Percentiles rank a stretch among this genome's conserved stretches.
Conservation (phyloP, 768 basidiomycete species). For the Boletus pseudo-olivaceus region DNA sequence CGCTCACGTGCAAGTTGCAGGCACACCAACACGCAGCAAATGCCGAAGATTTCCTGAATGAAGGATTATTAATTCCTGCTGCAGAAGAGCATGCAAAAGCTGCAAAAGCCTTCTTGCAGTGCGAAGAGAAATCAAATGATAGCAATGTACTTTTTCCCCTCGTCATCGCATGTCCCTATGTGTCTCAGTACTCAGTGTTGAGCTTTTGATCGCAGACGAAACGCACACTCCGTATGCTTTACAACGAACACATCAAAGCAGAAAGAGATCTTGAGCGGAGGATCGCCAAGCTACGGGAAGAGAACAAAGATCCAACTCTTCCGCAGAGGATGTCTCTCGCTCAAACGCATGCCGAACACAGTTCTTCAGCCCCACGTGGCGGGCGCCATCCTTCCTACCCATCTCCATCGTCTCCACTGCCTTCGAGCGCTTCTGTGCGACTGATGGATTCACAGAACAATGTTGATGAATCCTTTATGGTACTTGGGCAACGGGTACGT, state of each 20-base stretch:
- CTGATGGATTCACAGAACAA: conserved; percentile 54
- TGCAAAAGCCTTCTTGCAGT: conserved; percentile 69
- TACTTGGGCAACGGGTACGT: conserved; percentile 71
- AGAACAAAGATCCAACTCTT: conserved; percentile 72
- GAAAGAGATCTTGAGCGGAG: conserved; percentile 68
- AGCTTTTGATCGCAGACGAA: conserved; percentile 52
- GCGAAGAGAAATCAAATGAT: conserved; percentile 69
- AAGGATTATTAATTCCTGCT: conserved; percentile 69
- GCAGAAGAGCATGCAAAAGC: conserved; percentile 73
- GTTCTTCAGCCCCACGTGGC: conserved; percentile 14
- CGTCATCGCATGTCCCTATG: neutral
- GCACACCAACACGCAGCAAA: conserved; percentile 81
- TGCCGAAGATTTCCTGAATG: conserved; percentile 66
- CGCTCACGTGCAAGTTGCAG: conserved; percentile 35
- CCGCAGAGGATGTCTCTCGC: conserved; percentile 53
- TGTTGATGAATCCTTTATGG: conserved; percentile 87
- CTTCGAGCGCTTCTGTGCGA: conserved; percentile 34
- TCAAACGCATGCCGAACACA: conserved; percentile 23
- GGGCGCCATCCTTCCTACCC: conserved; percentile 24
- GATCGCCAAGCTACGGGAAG: conserved; percentile 67
- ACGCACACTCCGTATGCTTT: conserved; percentile 69
- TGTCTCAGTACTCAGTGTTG: conserved; percentile 1
- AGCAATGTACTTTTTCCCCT: conserved; percentile 51
- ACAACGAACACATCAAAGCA: conserved; percentile 70
- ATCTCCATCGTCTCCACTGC: conserved; percentile 45